A percentile compares a stretch with the other conserved stretches of the same genome.
phyloP scores from a whole-genome alignment of 768 basidiomycete species.

The Mycena maculata region DNA sequence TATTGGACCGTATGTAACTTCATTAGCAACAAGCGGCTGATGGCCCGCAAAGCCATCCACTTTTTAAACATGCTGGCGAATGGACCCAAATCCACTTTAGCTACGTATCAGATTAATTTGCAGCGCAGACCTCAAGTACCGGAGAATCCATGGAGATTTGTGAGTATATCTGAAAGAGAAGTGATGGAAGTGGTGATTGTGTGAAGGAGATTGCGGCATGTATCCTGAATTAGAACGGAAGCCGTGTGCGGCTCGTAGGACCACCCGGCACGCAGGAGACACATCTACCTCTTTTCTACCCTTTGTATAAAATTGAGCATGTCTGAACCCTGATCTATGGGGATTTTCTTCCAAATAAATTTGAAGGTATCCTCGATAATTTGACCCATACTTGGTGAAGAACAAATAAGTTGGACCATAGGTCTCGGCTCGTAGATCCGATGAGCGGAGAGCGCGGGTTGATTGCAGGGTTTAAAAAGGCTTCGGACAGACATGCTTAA shows the following conservation, averaged over 20 bases:
- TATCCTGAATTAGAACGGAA: background rate
- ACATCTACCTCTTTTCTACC: background rate
- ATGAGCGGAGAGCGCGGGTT: conserved; percentile 3
- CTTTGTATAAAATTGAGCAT: background rate
- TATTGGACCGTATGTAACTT: too few species aligned
- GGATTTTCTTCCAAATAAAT: background rate
- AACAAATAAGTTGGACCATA: background rate
- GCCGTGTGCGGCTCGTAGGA: conserved; percentile 5
- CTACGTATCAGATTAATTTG: background rate
- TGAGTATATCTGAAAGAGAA: conserved; percentile 15
- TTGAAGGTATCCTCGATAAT: background rate
- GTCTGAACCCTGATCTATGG: background rate
- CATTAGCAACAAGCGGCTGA: background rate
- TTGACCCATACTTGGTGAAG: background rate
- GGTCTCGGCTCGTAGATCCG: background rate
- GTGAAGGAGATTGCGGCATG: conserved; percentile 4
- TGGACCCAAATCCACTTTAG: background rate
- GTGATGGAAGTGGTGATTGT: conserved; percentile 1
- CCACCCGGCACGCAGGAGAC: background rate
- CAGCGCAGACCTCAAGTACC: background rate
- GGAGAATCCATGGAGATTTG: background rate
- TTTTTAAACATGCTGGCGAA: background rate
- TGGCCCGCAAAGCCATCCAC: background rate
- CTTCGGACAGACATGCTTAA: conserved; percentile 5
- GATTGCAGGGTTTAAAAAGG: background rate